phyloP scores from a whole-genome alignment of 371 early-diverging fungal species.

The Mucor velutinosus region DNA sequence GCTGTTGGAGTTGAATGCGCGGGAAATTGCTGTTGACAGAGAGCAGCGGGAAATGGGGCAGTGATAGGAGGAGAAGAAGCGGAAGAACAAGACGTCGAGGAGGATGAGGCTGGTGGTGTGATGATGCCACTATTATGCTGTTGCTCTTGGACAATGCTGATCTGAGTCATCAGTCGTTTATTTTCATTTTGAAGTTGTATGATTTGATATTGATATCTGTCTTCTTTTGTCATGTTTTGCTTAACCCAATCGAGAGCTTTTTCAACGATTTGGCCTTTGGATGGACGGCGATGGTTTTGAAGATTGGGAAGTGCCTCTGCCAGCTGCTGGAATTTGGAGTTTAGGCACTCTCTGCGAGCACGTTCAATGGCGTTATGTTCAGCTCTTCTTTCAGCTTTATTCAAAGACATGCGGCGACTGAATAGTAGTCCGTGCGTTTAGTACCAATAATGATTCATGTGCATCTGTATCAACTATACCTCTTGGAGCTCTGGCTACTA shows the following conservation, averaged over 20 bases:
- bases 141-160: background rate
- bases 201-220: slow-evolving; percentile 36
- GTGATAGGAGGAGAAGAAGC: background rate
- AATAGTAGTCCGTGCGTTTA: background rate
- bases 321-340: slow-evolving; percentile 67
- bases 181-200: slow-evolving; percentile 35
- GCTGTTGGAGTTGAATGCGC: slow-evolving; percentile 26
- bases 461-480: no score
- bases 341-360: slow-evolving; percentile 71
- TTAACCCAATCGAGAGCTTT: slow-evolving; percentile 59
- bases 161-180: slow-evolving; percentile 18
- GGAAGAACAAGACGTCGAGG: background rate
- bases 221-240: slow-evolving; percentile 39
- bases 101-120: background rate
- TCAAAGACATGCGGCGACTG: slow-evolving; percentile 10
- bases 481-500: background rate
- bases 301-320: slow-evolving; percentile 70
- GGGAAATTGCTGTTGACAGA: slow-evolving; percentile 11
- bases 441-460: background rate
- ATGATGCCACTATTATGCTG: background rate
- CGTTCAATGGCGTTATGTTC: slow-evolving; percentile 78
- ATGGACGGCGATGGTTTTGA: slow-evolving; percentile 64
- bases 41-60: background rate
- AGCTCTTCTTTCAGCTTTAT: slow-evolving; percentile 62
- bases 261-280: slow-evolving; percentile 73